These are phyloP conservation scores for Ogataea paraovalis DNA, from an alignment of 805 yeast genomes.

Conservation along the genomic window DNA sequence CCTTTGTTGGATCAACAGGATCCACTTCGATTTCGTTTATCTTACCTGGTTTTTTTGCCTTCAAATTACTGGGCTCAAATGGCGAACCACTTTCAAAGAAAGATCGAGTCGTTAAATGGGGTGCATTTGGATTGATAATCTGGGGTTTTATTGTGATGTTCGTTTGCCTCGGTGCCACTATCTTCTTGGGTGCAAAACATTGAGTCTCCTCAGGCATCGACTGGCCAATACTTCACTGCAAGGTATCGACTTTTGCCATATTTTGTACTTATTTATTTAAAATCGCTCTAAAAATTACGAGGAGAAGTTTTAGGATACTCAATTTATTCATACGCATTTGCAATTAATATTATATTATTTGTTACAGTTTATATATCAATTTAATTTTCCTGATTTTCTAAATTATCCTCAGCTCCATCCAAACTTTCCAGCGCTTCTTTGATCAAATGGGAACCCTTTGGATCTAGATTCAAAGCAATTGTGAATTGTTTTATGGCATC, in stretches of 20 bases:
- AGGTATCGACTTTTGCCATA: no score
- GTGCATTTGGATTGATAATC: conserved; percentile 51
- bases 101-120: conserved; percentile 36
- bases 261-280: no score
- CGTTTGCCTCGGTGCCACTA: conserved; percentile 46
- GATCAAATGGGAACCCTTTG: conserved; percentile 83
- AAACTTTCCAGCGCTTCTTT: conserved; percentile 73
- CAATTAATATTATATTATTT: not conserved
- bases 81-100: conserved; percentile 11
- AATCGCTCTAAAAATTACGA: no score
- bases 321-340: not conserved
- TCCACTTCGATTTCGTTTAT: conserved; percentile 89
- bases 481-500: conserved; percentile 85
- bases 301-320: no score
- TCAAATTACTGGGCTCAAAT: conserved; percentile 58
- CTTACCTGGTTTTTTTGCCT: conserved; percentile 85
- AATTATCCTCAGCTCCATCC: conserved; percentile 16
- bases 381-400: conserved; percentile 11
- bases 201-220: conserved; percentile 2
- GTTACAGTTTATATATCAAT: not conserved
- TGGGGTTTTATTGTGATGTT: conserved; percentile 75
- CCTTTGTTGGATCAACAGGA: conserved; percentile 90
- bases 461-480: conserved; percentile 84
- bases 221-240: not conserved
- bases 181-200: conserved; percentile 32